Conservation (phyloP, 2,329 filamentous ascomycete genomes). For the Westerdykella ornata region DNA sequence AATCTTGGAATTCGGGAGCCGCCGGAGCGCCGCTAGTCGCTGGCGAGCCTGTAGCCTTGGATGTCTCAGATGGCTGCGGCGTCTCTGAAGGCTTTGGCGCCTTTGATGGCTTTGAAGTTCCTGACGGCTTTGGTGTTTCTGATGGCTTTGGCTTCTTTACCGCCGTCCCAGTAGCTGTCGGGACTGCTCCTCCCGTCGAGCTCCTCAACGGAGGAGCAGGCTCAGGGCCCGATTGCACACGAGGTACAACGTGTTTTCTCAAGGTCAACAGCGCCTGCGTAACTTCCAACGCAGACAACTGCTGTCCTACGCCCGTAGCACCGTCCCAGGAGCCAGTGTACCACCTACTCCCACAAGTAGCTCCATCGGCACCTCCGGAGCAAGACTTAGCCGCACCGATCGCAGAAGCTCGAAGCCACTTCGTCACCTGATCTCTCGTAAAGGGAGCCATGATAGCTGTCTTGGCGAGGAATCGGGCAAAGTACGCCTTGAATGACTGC, state of each 20-base stretch:
- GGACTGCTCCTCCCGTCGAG: too few relatives aligned
- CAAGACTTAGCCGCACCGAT: constrained; percentile 41
- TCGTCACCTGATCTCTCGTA: constrained; percentile 34
- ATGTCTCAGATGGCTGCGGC: too few relatives aligned
- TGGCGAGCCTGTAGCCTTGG: too few relatives aligned
- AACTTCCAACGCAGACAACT: constrained; percentile 42
- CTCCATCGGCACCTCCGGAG: constrained; percentile 36
- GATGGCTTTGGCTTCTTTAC: too few relatives aligned
- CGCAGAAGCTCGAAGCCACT: constrained; percentile 38
- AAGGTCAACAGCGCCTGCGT: constrained; percentile 40
- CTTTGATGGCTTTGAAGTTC: too few relatives aligned
- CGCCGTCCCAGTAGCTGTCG: too few relatives aligned
- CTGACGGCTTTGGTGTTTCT: too few relatives aligned
- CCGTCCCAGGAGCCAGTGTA: constrained; percentile 40
- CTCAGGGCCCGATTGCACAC: constrained; percentile 16
- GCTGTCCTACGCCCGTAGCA: constrained; percentile 39
- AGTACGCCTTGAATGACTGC: constrained; percentile 68
- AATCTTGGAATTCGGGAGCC: too few relatives aligned
- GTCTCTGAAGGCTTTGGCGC: too few relatives aligned
- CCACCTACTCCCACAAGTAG: constrained; percentile 43
- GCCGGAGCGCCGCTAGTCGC: too few relatives aligned
- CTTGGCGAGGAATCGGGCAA: constrained; percentile 56
- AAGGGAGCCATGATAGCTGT: constrained; percentile 41
- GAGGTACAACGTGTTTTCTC: constrained; percentile 26
- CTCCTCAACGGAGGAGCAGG: constrained; percentile 6